A percentile compares a stretch with the other conserved stretches of the same genome.
These are phyloP conservation scores for Artemisia argyi DNA, from an alignment of 129 eudicot species.

Conservation along the genomic window DNA sequence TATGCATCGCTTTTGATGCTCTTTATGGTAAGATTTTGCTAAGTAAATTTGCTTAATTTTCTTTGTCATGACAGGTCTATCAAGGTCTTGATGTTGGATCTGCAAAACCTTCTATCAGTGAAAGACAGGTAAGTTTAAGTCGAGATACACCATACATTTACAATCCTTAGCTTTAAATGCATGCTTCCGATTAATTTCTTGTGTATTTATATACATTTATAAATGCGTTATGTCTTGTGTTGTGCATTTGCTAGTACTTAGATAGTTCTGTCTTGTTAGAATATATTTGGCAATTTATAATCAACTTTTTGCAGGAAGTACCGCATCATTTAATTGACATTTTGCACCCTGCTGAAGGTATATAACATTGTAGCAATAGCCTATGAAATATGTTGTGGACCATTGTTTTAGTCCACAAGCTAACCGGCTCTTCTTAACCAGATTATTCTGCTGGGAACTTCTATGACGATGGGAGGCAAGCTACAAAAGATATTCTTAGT, in stretches of 20 bases:
- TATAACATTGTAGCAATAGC: not conserved
- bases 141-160: conserved; percentile 6
- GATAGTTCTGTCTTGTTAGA: not conserved
- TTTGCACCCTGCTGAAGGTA: conserved; percentile 97
- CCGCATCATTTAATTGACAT: conserved; percentile 91
- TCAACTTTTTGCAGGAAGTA: conserved; percentile 70
- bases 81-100: conserved; percentile 96
- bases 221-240: no score
- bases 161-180: not conserved
- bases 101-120: conserved; percentile 83
- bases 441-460: conserved; percentile 96
- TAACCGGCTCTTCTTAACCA: conserved; percentile 29
- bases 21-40: not conserved
- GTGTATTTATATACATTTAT: no score
- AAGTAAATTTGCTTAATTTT: not conserved
- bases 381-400: conserved; percentile 5
- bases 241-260: no score
- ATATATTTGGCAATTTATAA: not conserved
- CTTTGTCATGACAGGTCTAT: conserved; percentile 59
- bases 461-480: conserved; percentile 82
- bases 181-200: not conserved
- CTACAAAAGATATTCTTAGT: conserved; percentile 68
- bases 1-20: not conserved
- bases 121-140: conserved; percentile 54
- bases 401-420: conserved; percentile 15